Conservation (phyloP, 2,329 filamentous ascomycete genomes). For the Aquanectria penicillioides region DNA sequence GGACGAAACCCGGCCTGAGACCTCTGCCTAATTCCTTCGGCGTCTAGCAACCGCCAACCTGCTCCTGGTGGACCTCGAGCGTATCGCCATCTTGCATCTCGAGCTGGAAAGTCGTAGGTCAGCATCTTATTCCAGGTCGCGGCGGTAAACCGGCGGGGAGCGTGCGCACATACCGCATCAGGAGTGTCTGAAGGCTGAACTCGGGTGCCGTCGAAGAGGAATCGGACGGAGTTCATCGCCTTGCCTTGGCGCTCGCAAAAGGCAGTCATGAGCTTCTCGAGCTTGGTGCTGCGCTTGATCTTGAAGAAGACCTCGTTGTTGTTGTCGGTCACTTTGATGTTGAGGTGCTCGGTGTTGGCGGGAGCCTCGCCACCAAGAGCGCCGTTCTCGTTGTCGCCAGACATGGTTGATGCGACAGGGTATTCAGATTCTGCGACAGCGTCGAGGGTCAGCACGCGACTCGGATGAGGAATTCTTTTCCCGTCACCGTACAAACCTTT, state of each 20-base stretch:
- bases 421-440: constrained; percentile 9
- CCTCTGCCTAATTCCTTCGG: constrained; percentile 14
- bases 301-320: constrained; percentile 99
- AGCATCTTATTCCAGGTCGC: constrained; percentile 10
- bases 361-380: constrained; percentile 58
- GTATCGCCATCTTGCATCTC: constrained; percentile 98
- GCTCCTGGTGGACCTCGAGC: constrained; percentile 97
- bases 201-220: constrained; percentile 94
- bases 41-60: constrained; percentile 77
- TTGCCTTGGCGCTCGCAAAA: constrained; percentile 98
- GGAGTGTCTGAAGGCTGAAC: constrained; percentile 91
- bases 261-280: constrained; percentile 98
- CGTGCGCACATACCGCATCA: constrained; percentile 76
- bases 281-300: constrained; percentile 95
- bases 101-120: constrained; percentile 65
- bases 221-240: constrained; percentile 83
- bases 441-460: constrained; percentile 28
- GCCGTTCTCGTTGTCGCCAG: constrained; percentile 57
- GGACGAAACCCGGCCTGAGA: constrained; percentile 29
- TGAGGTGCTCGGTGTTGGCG: constrained; percentile 81
- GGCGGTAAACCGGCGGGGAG: constrained; percentile 6
- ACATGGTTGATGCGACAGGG: constrained; percentile 52
- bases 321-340: constrained; percentile 99
- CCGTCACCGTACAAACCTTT: constrained; percentile 17
- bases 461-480: neutral